These are phyloP conservation scores for Ophiostoma perfectum DNA, from an alignment of 2,329 filamentous ascomycete genomes.

Conservation along the genomic window DNA sequence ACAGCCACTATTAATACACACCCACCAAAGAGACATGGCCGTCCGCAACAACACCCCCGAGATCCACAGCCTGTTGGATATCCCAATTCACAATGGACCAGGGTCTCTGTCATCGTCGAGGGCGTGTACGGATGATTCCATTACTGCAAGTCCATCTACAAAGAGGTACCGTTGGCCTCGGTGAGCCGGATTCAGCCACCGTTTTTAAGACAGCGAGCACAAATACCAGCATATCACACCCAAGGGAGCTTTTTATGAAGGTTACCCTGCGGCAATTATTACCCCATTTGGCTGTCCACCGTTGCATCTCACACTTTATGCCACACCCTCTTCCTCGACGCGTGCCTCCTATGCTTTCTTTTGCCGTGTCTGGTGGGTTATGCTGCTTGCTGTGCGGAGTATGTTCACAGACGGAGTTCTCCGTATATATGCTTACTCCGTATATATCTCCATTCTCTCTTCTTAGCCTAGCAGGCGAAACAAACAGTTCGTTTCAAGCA, in stretches of 20 bases:
- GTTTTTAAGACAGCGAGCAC: not conserved
- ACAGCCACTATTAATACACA: too few relatives aligned
- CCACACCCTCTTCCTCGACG: not conserved
- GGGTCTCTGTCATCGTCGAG: not conserved
- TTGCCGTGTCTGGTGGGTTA: not conserved
- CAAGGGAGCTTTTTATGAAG: not conserved
- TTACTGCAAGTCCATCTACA: not conserved
- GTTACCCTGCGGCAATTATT: not conserved
- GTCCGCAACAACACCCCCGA: not conserved
- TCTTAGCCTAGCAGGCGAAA: not conserved
- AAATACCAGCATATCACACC: constrained; percentile 10
- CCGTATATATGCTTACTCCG: not conserved
- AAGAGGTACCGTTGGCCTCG: not conserved
- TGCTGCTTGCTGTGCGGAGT: not conserved
- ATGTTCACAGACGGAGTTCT: not conserved
- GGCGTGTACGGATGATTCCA: not conserved
- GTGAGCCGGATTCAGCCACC: not conserved
- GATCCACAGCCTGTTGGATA: too few relatives aligned
- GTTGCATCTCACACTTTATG: constrained; percentile 4
- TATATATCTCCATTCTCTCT: too few relatives aligned
- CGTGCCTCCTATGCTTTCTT: constrained; percentile 6
- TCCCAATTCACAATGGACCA: too few relatives aligned
- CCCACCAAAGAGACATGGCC: too few relatives aligned
- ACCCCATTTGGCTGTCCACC: not conserved
- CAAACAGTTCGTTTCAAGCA: not conserved